Conservation (phyloP, 2,329 filamentous ascomycete species). For the Colletotrichum sp. region DNA sequence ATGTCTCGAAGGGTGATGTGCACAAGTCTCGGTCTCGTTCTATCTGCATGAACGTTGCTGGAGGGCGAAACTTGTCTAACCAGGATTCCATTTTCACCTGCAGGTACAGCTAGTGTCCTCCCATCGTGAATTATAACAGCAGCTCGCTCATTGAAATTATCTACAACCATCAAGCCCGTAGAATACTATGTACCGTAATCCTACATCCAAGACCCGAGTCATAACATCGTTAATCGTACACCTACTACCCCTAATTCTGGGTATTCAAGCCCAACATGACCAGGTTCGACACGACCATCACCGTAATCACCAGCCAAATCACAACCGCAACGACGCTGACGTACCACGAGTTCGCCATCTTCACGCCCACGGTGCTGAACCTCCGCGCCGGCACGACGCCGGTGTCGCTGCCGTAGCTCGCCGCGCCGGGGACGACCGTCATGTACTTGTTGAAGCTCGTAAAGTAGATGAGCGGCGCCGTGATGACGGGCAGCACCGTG, state of each 20-base stretch:
- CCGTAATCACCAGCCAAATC: constrained; percentile 76
- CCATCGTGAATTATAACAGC: neutral
- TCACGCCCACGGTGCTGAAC: constrained; percentile 37
- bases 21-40: neutral
- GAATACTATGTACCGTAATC: neutral
- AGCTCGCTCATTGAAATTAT: neutral
- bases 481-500: constrained; percentile 80
- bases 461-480: constrained; percentile 83
- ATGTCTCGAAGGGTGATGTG: neutral
- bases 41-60: neutral
- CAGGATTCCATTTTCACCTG: neutral
- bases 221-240: neutral
- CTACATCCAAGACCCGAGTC: neutral
- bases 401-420: constrained; percentile 8
- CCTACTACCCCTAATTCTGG: neutral
- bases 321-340: constrained; percentile 57
- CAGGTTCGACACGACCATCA: constrained; percentile 79
- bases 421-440: constrained; percentile 35
- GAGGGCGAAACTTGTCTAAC: neutral
- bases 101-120: neutral
- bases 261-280: constrained; percentile 49
- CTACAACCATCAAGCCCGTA: neutral
- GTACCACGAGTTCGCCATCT: constrained; percentile 77
- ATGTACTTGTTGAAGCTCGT: constrained; percentile 82
- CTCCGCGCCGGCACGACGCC: constrained; percentile 22